These are phyloP conservation scores for Tremella yokohamensis DNA, from an alignment of 768 basidiomycete species.

Conservation along the genomic window DNA sequence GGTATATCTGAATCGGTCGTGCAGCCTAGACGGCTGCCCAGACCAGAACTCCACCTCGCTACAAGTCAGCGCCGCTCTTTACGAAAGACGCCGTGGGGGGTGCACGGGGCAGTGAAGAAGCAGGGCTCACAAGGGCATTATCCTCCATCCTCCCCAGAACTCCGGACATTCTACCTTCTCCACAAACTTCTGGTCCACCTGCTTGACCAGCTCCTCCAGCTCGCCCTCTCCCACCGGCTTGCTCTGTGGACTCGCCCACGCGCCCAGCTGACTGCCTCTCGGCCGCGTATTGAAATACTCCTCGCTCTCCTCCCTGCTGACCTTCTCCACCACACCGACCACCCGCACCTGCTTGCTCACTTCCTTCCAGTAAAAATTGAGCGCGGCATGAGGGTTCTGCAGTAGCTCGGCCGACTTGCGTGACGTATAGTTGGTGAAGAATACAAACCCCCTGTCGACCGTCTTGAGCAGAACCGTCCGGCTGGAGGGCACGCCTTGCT, in stretches of 20 bases:
- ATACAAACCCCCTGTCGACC: conserved; percentile 85
- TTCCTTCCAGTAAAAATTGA: conserved; percentile 90
- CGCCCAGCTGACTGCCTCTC: conserved; percentile 76
- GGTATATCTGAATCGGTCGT: conserved; percentile 71
- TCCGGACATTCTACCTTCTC: conserved; percentile 72
- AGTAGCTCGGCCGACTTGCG: conserved; percentile 80
- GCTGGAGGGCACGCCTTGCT: conserved; percentile 70
- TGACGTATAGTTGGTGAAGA: conserved; percentile 95
- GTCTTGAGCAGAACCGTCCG: conserved; percentile 89
- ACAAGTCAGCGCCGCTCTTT: conserved; percentile 8
- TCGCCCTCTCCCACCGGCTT: conserved; percentile 68
- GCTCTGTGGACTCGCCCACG: conserved; percentile 92
- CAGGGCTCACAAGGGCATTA: conserved; percentile 76
- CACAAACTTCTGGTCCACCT: conserved; percentile 60
- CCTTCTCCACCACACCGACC: conserved; percentile 76
- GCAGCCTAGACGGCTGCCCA: conserved; percentile 90
- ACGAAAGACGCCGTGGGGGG: background rate
- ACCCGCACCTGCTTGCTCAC: conserved; percentile 75
- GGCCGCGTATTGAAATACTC: conserved; percentile 81
- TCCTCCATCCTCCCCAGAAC: conserved; percentile 95
- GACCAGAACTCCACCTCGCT: conserved; percentile 97
- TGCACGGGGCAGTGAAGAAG: conserved; percentile 10
- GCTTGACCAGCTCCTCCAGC: conserved; percentile 62
- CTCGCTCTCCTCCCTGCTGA: conserved; percentile 67
- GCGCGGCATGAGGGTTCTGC: conserved; percentile 71